A percentile compares a stretch with the other conserved stretches of the same genome.
Conservation (phyloP, 2,329 filamentous ascomycete species). For the Aspergillus fructus region DNA sequence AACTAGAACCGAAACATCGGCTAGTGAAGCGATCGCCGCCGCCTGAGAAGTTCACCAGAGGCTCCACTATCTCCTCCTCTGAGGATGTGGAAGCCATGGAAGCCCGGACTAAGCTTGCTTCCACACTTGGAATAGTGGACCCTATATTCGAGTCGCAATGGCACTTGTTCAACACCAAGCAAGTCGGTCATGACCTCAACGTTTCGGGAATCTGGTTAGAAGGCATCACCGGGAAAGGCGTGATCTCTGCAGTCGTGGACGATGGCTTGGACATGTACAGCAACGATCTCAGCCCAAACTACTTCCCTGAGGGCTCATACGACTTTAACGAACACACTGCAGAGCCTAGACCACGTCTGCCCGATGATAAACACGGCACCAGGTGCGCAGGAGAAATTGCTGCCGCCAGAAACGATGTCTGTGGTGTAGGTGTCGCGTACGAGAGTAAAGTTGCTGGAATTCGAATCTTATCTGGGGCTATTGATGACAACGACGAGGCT, state of each 20-base stretch:
- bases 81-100: slow-evolving; percentile 51
- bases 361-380: slow-evolving; percentile 87
- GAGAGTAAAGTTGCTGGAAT: slow-evolving; percentile 87
- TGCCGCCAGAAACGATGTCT: slow-evolving; percentile 87
- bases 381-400: slow-evolving; percentile 92
- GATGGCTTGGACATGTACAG: slow-evolving; percentile 97
- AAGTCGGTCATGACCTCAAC: slow-evolving; percentile 88
- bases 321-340: slow-evolving; percentile 88
- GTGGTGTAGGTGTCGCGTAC: slow-evolving; percentile 93
- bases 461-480: slow-evolving; percentile 86
- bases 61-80: slow-evolving; percentile 40
- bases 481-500: slow-evolving; percentile 90
- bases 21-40: slow-evolving; percentile 59
- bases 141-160: slow-evolving; percentile 94
- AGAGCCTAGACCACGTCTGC: slow-evolving; percentile 77
- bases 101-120: slow-evolving; percentile 61
- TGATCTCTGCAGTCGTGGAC: slow-evolving; percentile 91
- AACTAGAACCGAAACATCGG: slow-evolving; percentile 65
- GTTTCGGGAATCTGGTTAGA: slow-evolving; percentile 92
- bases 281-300: slow-evolving; percentile 87
- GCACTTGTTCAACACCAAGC: slow-evolving; percentile 84
- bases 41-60: slow-evolving; percentile 32
- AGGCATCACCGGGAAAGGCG: slow-evolving; percentile 84
- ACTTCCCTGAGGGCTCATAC: slow-evolving; percentile 87
- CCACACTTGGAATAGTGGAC: slow-evolving; percentile 72